These are phyloP conservation scores for Xanthoconium purpureum DNA, from an alignment of 768 basidiomycete genomes.

Conservation along the genomic window DNA sequence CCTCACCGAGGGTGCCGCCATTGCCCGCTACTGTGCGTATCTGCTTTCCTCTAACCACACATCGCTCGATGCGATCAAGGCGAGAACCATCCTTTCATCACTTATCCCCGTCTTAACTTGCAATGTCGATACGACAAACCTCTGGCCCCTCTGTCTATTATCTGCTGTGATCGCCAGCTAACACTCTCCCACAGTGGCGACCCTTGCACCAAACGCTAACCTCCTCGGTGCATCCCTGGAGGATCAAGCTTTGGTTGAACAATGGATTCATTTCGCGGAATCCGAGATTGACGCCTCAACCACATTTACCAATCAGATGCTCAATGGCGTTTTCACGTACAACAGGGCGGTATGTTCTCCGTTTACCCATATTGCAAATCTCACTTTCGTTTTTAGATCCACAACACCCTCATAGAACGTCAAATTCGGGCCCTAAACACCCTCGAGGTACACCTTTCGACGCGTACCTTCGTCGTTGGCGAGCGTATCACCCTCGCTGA, in stretches of 20 bases:
- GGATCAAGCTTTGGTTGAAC: conserved; percentile 75
- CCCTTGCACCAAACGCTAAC: conserved; percentile 70
- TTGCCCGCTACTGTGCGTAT: conserved; percentile 86
- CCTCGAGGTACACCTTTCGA: conserved; percentile 70
- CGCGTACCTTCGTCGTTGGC: conserved; percentile 86
- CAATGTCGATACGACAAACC: conserved; percentile 45
- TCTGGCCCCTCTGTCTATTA: conserved; percentile 9
- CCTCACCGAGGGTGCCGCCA: conserved; percentile 73
- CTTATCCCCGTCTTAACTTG: conserved; percentile 72
- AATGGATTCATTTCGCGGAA: conserved; percentile 81
- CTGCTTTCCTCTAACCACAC: conserved; percentile 2
- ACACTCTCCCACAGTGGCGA: conserved; percentile 55
- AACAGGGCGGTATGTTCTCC: conserved; percentile 69
- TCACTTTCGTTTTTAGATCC: conserved; percentile 42
- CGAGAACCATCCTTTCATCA: conserved; percentile 40
- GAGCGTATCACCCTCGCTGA: conserved; percentile 96
- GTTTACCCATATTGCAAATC: background rate
- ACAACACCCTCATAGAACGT: conserved; percentile 51
- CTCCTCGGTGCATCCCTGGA: conserved; percentile 66
- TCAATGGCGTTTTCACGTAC: conserved; percentile 61
- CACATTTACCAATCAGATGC: conserved; percentile 39
- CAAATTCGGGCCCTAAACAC: conserved; percentile 57
- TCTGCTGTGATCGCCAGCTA: conserved; percentile 14
- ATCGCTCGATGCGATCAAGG: conserved; percentile 20
- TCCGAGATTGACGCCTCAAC: conserved; percentile 50